Evolutionary conservation across 305 asterid genomes (phyloP).

Genomic region (Fraxinus baroniana): DNA sequence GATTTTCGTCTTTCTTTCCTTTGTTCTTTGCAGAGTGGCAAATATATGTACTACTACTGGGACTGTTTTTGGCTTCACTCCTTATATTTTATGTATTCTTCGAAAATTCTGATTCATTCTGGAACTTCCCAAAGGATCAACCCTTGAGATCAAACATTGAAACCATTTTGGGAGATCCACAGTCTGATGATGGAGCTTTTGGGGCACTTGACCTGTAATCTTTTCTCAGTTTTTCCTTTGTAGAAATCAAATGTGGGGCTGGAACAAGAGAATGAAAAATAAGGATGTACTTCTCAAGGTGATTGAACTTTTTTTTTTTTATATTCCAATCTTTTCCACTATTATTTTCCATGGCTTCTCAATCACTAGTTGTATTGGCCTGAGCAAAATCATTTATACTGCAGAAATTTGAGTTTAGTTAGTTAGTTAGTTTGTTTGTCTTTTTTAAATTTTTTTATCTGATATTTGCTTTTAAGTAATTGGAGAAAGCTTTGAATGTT

Average conservation of each 20-base stretch:
- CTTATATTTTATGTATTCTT: constrained; percentile 71
- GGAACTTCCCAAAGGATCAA: constrained; percentile 75
- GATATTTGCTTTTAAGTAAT: neutral
- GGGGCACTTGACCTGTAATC: constrained; percentile 47
- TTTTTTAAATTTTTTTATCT: neutral
- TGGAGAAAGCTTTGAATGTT: neutral
- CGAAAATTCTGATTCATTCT: constrained; percentile 82
- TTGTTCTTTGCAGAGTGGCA: constrained; percentile 79
- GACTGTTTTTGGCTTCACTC: constrained; percentile 75
- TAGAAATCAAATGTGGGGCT: neutral
- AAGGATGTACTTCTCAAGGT: neutral
- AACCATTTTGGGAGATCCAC: constrained; percentile 45
- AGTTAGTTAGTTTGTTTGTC: too few species aligned
- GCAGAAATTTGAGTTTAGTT: neutral
- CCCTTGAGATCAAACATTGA: constrained; percentile 45
- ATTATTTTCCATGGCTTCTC: neutral
- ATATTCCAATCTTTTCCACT: neutral
- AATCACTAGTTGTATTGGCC: neutral
- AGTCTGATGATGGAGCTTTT: constrained; percentile 46
- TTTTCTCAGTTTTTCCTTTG: neutral
- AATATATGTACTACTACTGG: constrained; percentile 72
- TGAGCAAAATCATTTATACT: neutral
- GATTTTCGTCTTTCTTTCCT: neutral
- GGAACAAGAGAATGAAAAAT: neutral
- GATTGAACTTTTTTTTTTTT: neutral